These are phyloP conservation scores for Sisymbrium irio DNA, from an alignment of 345 rosid species.

Conservation along the genomic window DNA sequence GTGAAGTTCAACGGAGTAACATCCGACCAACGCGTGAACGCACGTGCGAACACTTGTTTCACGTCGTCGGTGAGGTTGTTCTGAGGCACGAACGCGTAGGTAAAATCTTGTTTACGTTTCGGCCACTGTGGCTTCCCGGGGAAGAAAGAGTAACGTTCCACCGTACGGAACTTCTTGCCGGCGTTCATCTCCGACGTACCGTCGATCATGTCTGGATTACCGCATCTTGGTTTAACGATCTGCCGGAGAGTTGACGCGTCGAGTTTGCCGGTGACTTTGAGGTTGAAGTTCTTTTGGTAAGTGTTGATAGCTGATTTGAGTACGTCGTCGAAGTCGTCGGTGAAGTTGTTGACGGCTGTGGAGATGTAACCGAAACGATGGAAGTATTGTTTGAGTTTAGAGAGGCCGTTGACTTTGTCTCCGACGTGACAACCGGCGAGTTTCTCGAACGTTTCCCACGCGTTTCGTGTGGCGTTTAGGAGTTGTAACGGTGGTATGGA, in stretches of 20 bases:
- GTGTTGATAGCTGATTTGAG: conserved; percentile 52
- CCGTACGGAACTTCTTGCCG: conserved; percentile 39
- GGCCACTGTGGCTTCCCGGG: conserved; percentile 79
- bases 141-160: conserved; percentile 61
- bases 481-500: conserved; percentile 26
- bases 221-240: conserved; percentile 62
- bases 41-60: conserved; percentile 60
- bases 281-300: conserved; percentile 71
- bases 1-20: conserved; percentile 72
- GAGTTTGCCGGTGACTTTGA: conserved; percentile 60
- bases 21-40: conserved; percentile 66
- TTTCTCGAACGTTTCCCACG: conserved; percentile 63
- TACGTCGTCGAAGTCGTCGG: conserved; percentile 59
- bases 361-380: conserved; percentile 72
- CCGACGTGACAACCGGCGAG: conserved; percentile 70
- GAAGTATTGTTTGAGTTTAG: conserved; percentile 73
- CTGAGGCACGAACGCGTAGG: conserved; percentile 56
- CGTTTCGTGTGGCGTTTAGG: conserved; percentile 26
- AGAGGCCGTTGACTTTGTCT: conserved; percentile 52
- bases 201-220: conserved; percentile 70
- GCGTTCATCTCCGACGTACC: conserved; percentile 69
- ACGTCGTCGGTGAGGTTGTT: conserved; percentile 43
- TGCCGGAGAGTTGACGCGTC: conserved; percentile 50
- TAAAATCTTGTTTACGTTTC: conserved; percentile 39
- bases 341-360: conserved; percentile 28